A percentile compares a stretch with the other conserved stretches of the same genome.
Conservation (phyloP, 768 basidiomycete species). For the Serendipita sp. region DNA sequence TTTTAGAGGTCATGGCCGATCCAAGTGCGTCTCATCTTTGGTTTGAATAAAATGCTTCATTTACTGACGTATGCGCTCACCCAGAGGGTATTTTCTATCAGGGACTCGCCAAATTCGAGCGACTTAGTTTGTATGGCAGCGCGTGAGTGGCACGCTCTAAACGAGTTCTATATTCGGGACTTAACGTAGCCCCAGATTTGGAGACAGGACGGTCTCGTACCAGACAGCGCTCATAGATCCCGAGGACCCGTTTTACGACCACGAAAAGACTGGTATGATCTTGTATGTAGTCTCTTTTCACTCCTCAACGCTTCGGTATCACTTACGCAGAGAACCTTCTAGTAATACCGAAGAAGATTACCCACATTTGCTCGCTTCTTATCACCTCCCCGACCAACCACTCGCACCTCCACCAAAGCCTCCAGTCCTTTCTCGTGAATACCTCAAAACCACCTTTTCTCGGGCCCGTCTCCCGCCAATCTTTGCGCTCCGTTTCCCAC, state of each 20-base stretch:
- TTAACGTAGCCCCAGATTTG: background rate
- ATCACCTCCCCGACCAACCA: slow-evolving; percentile 31
- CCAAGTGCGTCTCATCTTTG: slow-evolving; percentile 30
- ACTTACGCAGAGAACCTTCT: background rate
- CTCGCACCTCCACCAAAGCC: slow-evolving; percentile 22
- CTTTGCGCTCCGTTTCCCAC: slow-evolving; percentile 45
- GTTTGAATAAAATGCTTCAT: background rate
- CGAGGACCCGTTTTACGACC: slow-evolving; percentile 46
- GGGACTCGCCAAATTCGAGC: slow-evolving; percentile 47
- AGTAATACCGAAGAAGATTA: slow-evolving; percentile 47
- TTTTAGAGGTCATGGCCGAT: slow-evolving; percentile 69
- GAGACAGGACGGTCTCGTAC: slow-evolving; percentile 67
- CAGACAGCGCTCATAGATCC: slow-evolving; percentile 58
- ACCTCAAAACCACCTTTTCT: slow-evolving; percentile 27
- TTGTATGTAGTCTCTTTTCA: slow-evolving; percentile 28
- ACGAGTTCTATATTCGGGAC: background rate
- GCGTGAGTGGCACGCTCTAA: slow-evolving; percentile 28
- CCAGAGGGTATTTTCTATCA: slow-evolving; percentile 62
- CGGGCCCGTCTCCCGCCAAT: slow-evolving; percentile 40
- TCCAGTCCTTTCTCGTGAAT: slow-evolving; percentile 25
- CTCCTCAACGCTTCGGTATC: background rate
- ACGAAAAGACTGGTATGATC: slow-evolving; percentile 40
- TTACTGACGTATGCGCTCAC: background rate
- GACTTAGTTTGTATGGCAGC: slow-evolving; percentile 63
- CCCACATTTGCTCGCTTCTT: slow-evolving; percentile 38